phyloP scores from a whole-genome alignment of 306 rosid species.

The Medicago arabica region DNA sequence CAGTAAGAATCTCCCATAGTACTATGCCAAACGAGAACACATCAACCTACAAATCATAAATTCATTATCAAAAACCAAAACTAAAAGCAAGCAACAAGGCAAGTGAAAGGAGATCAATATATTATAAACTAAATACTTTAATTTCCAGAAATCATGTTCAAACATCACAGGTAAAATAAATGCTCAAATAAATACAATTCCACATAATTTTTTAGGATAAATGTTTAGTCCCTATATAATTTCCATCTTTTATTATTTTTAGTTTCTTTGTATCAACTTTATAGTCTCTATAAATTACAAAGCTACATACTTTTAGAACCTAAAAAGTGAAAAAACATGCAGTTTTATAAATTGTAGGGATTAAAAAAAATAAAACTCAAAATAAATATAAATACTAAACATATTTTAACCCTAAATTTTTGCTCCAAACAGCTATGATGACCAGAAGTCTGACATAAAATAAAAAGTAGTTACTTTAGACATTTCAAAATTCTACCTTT shows the following conservation, averaged over 20 bases:
- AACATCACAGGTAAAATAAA: not conserved
- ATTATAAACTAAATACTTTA: conserved; percentile 15
- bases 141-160: not conserved
- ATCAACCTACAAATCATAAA: conserved; percentile 68
- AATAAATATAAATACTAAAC: not conserved
- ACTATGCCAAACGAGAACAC: conserved; percentile 94
- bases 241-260: too few relatives aligned
- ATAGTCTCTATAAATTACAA: too few relatives aligned
- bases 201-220: too few relatives aligned
- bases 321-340: too few relatives aligned
- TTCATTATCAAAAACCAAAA: conserved; percentile 38
- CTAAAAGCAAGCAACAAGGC: conserved; percentile 26
- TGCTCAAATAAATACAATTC: too few relatives aligned
- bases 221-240: too few relatives aligned
- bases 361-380: too few relatives aligned
- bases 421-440: not conserved
- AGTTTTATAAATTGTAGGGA: too few relatives aligned
- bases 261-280: too few relatives aligned
- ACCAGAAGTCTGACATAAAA: not conserved
- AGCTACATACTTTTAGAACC: too few relatives aligned
- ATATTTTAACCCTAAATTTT: not conserved
- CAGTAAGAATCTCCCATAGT: conserved; percentile 89
- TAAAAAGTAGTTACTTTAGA: conserved; percentile 21
- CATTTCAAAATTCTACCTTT: conserved; percentile 59
- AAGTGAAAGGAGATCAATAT: conserved; percentile 2